These are phyloP conservation scores for Pyrus pyrifolia DNA, from an alignment of 306 rosid species.

Conservation along the genomic window DNA sequence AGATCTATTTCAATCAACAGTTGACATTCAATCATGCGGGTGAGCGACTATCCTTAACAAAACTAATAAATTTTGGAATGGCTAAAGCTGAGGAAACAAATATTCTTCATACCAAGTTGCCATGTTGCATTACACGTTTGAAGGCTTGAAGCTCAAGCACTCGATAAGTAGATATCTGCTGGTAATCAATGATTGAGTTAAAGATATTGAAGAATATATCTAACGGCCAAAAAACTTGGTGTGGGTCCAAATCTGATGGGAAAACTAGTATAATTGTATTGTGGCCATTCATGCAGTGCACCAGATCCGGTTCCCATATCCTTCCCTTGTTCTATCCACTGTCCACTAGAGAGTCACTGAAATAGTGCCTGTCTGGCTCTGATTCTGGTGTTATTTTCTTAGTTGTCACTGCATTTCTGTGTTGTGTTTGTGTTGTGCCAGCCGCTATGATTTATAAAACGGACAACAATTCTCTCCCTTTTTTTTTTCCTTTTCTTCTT, in stretches of 20 bases:
- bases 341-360: constrained; percentile 6
- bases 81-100: too few species aligned
- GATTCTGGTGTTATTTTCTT: constrained; percentile 8
- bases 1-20: too few species aligned
- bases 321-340: neutral
- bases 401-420: constrained; percentile 23
- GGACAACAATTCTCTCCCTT: too few species aligned
- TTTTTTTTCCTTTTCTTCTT: too few species aligned
- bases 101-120: neutral
- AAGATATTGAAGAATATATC: neutral
- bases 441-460: neutral
- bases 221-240: too few species aligned
- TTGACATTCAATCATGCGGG: too few species aligned
- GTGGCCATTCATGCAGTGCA: neutral
- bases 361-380: constrained; percentile 6
- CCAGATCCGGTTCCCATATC: constrained; percentile 13
- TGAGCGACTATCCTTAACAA: too few species aligned
- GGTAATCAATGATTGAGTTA: neutral
- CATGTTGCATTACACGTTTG: neutral
- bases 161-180: neutral
- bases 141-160: neutral
- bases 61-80: too few species aligned
- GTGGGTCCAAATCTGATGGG: too few species aligned
- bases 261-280: too few species aligned
- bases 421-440: neutral